Percentiles rank a stretch among this genome's conserved stretches.
Conservation (phyloP, 441 rosid genomes). For the Capsella rubella region DNA sequence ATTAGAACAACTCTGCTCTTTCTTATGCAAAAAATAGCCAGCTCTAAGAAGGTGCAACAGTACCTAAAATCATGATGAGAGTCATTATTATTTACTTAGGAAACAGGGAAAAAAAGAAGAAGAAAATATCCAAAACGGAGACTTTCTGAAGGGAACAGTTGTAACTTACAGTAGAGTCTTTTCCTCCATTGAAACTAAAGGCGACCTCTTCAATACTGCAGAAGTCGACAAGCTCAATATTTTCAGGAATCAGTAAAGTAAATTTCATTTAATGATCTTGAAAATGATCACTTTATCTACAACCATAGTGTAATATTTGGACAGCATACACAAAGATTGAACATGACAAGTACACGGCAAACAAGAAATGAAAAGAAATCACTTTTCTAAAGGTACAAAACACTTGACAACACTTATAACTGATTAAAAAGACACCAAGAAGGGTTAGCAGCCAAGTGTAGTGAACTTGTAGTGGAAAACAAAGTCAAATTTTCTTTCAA, state of each 20-base stretch:
- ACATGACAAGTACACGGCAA: constrained; percentile 28
- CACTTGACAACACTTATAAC: not conserved
- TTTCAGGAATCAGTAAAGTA: constrained; percentile 31
- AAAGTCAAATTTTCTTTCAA: not conserved
- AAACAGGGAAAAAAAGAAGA: not conserved
- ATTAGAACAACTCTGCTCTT: constrained; percentile 61
- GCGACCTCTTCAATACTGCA: constrained; percentile 95
- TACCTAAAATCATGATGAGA: constrained; percentile 63
- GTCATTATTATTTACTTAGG: constrained; percentile 30
- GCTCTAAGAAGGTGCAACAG: constrained; percentile 96
- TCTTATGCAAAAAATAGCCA: constrained; percentile 81
- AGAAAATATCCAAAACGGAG: not conserved
- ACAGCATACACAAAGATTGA: constrained; percentile 4
- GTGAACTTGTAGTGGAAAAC: not conserved
- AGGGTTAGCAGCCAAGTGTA: not conserved
- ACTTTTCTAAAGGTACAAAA: constrained; percentile 3
- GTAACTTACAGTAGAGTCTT: constrained; percentile 92
- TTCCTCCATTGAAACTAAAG: constrained; percentile 99
- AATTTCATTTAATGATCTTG: not conserved
- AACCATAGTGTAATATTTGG: constrained; percentile 14
- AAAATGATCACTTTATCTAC: not conserved
- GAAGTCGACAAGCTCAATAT: constrained; percentile 13
- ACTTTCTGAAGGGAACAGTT: constrained; percentile 19
- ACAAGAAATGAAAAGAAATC: constrained; percentile 26
- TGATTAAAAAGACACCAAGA: not conserved